A percentile compares a stretch with the other conserved stretches of the same genome.
Evolutionary conservation across 805 yeast genomes (phyloP).

Genomic region (Teunomyces lycoperdinae): DNA sequence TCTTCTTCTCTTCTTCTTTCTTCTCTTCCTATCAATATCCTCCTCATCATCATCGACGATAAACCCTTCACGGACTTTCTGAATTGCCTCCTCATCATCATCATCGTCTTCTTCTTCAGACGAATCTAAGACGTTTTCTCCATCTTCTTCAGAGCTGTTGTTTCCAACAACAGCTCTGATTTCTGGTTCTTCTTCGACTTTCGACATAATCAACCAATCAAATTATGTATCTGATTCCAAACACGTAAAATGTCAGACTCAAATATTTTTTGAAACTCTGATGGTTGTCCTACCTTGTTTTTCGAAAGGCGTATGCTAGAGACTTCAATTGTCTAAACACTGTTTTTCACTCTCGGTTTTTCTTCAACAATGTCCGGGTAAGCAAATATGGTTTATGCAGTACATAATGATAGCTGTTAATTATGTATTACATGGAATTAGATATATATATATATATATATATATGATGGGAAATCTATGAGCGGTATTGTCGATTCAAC

Average conservation of each 20-base stretch:
- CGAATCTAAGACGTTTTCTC: slow-evolving; percentile 47
- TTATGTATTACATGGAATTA: neutral
- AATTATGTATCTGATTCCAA: slow-evolving; percentile 5
- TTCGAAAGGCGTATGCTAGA: slow-evolving; percentile 1
- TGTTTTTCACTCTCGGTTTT: slow-evolving; percentile 1
- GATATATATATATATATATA: too few relatives aligned
- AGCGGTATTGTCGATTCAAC: slow-evolving; percentile 50
- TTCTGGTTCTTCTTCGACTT: slow-evolving; percentile 37
- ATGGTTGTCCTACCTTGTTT: slow-evolving; percentile 1
- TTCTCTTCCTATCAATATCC: slow-evolving; percentile 24
- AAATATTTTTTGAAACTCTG: neutral
- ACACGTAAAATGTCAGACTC: neutral
- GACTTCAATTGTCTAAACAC: neutral
- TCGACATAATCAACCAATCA: slow-evolving; percentile 23
- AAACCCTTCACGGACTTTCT: slow-evolving; percentile 83
- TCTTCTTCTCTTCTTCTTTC: slow-evolving; percentile 42
- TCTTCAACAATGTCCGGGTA: slow-evolving; percentile 6
- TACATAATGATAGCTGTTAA: neutral
- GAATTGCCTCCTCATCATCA: slow-evolving; percentile 81
- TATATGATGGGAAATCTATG: neutral
- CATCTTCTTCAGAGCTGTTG: slow-evolving; percentile 33
- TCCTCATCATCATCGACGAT: slow-evolving; percentile 85
- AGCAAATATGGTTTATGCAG: neutral
- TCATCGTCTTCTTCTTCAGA: slow-evolving; percentile 92
- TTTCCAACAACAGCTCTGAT: slow-evolving; percentile 32